Conservation (phyloP, 2,329 filamentous ascomycete genomes). For the Curvularia lunata region DNA sequence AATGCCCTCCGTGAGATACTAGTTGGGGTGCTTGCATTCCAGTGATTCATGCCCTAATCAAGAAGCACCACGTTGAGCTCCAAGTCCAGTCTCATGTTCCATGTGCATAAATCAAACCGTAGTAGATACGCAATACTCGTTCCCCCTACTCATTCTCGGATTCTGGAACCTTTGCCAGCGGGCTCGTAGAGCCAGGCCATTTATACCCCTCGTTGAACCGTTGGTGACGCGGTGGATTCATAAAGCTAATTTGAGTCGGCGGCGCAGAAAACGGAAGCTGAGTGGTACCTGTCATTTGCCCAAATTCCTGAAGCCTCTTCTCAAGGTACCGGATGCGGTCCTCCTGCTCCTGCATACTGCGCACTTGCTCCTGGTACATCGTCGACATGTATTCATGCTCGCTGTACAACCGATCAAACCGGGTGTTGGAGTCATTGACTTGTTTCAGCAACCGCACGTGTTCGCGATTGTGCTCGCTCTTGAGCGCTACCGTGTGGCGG, state of each 20-base stretch:
- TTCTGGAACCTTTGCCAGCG: conserved; percentile 16
- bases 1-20: background rate
- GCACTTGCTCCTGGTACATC: conserved; percentile 25
- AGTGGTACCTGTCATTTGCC: conserved; percentile 1
- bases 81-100: background rate
- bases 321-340: conserved; percentile 42
- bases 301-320: conserved; percentile 32
- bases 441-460: conserved; percentile 10
- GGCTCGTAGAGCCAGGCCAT: background rate
- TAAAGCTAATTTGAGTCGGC: conserved; percentile 19
- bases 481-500: conserved; percentile 12
- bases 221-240: conserved; percentile 16
- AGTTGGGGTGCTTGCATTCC: background rate
- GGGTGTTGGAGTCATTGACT: conserved; percentile 7
- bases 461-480: conserved; percentile 9
- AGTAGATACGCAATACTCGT: background rate
- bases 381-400: conserved; percentile 24
- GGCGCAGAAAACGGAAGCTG: conserved; percentile 23
- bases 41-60: background rate
- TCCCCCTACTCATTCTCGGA: conserved; percentile 6
- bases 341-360: conserved; percentile 30
- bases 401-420: conserved; percentile 17
- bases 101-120: background rate
- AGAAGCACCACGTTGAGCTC: background rate
- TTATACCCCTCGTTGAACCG: background rate